Evolutionary conservation across 2,329 filamentous ascomycete species (phyloP).

Genomic region (Cladosporium sphaerospermum): DNA sequence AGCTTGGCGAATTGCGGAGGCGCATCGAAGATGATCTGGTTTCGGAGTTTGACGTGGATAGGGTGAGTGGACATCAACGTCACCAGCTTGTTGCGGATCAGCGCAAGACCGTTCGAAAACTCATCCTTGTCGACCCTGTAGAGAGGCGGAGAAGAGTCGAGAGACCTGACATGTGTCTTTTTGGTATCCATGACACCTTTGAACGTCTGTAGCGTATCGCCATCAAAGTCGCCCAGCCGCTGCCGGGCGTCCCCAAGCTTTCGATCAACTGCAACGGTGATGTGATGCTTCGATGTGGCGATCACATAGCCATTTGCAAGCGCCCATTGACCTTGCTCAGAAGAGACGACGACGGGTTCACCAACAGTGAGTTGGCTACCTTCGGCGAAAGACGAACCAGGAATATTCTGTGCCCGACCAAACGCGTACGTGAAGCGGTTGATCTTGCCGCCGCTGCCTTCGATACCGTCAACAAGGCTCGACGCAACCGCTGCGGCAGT

Average conservation of each 20-base stretch:
- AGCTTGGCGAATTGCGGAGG: slow-evolving; percentile 66
- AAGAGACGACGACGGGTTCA: slow-evolving; percentile 93
- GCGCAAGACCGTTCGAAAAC: slow-evolving; percentile 96
- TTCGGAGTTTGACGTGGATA: slow-evolving; percentile 53
- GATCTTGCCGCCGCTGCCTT: slow-evolving; percentile 61
- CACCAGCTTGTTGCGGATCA: slow-evolving; percentile 86
- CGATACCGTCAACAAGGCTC: slow-evolving; percentile 23
- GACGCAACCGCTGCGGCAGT: slow-evolving; percentile 15
- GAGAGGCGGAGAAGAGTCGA: slow-evolving; percentile 43
- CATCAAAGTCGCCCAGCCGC: slow-evolving; percentile 68
- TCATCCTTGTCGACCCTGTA: slow-evolving; percentile 97
- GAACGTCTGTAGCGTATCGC: slow-evolving; percentile 74
- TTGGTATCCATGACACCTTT: slow-evolving; percentile 81
- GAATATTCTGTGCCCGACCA: slow-evolving; percentile 47
- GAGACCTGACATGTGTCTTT: not conserved
- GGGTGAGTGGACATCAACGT: slow-evolving; percentile 64
- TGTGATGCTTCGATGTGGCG: slow-evolving; percentile 64
- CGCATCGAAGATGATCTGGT: slow-evolving; percentile 71
- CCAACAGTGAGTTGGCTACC: slow-evolving; percentile 74
- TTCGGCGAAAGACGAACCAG: slow-evolving; percentile 78
- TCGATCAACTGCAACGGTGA: slow-evolving; percentile 86
- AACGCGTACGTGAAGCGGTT: slow-evolving; percentile 88
- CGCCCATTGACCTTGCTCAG: slow-evolving; percentile 91
- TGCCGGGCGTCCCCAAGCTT: slow-evolving; percentile 80
- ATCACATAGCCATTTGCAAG: slow-evolving; percentile 88